Percentiles rank a stretch among this genome's conserved stretches.
These are phyloP conservation scores for Pulveroboletus ravenelii DNA, from an alignment of 768 basidiomycete genomes.

Conservation along the genomic window DNA sequence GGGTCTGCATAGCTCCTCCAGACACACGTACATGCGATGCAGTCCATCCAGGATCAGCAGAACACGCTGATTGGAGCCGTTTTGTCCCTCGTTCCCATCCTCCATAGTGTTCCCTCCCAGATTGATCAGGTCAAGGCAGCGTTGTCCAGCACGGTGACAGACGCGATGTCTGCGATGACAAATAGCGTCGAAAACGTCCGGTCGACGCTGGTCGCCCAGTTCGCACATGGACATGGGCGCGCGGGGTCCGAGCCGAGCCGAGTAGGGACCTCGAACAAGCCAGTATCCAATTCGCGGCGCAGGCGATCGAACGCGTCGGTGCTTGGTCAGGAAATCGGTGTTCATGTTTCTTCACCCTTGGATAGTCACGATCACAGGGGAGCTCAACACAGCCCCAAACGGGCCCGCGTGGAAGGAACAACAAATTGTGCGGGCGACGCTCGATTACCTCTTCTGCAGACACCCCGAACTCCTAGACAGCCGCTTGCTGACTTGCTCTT, in stretches of 20 bases:
- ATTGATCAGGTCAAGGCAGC: slow-evolving; percentile 32
- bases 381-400: slow-evolving; percentile 5
- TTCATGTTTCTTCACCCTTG: slow-evolving; percentile 11
- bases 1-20: slow-evolving; percentile 41
- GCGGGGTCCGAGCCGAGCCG: slow-evolving; percentile 2
- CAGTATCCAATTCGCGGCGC: neutral
- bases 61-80: slow-evolving; percentile 40
- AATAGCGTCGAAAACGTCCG: slow-evolving; percentile 11
- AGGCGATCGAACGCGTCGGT: neutral
- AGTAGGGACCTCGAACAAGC: neutral
- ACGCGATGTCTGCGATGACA: slow-evolving; percentile 16
- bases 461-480: slow-evolving; percentile 14
- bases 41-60: slow-evolving; percentile 44
- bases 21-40: slow-evolving; percentile 51
- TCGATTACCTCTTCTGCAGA: slow-evolving; percentile 1
- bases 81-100: slow-evolving; percentile 53
- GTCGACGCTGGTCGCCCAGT: slow-evolving; percentile 8
- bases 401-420: slow-evolving; percentile 11
- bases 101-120: slow-evolving; percentile 57
- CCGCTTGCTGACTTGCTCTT: slow-evolving; percentile 18
- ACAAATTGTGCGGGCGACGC: neutral
- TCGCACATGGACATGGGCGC: neutral
- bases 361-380: neutral
- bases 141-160: slow-evolving; percentile 16
- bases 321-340: neutral